phyloP scores from a whole-genome alignment of 306 rosid species.

The Castanea crenata region DNA sequence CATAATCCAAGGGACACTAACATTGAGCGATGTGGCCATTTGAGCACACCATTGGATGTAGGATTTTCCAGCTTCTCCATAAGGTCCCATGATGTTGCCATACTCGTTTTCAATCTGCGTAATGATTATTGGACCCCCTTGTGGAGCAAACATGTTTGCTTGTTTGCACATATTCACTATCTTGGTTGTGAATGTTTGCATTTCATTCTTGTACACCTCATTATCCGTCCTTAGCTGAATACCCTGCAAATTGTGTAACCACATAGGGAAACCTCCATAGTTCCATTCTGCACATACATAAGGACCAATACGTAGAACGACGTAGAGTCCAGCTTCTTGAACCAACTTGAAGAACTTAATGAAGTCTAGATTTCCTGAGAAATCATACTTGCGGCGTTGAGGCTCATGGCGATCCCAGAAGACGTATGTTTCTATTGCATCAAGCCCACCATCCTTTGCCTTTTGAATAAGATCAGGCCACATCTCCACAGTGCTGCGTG shows the following conservation, averaged over 20 bases:
- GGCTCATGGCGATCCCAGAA: slow-evolving; percentile 39
- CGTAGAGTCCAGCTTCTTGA: slow-evolving; percentile 22
- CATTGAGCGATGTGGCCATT: slow-evolving; percentile 14
- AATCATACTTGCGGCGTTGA: slow-evolving; percentile 17
- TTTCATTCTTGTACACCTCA: slow-evolving; percentile 15
- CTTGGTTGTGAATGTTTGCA: slow-evolving; percentile 27
- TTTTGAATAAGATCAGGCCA: slow-evolving; percentile 29
- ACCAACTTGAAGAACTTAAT: slow-evolving; percentile 20
- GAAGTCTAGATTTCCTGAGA: slow-evolving; percentile 28
- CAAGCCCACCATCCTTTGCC: slow-evolving; percentile 28
- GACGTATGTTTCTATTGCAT: slow-evolving; percentile 36
- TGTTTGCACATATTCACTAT: slow-evolving; percentile 21
- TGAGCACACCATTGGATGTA: slow-evolving; percentile 26
- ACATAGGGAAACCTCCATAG: slow-evolving; percentile 39
- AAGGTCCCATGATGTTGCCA: slow-evolving; percentile 12
- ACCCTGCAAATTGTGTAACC: slow-evolving; percentile 27
- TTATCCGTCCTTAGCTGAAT: slow-evolving; percentile 21
- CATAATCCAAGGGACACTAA: slow-evolving; percentile 36
- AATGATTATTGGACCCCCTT: slow-evolving; percentile 32
- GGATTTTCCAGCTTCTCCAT: slow-evolving; percentile 14
- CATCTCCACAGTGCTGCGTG: slow-evolving; percentile 27
- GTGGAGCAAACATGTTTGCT: slow-evolving; percentile 25
- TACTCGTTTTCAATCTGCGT: slow-evolving; percentile 37
- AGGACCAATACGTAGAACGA: slow-evolving; percentile 26
- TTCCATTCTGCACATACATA: slow-evolving; percentile 37